phyloP scores from a whole-genome alignment of 495 filamentous ascomycete species.

The Cercophora sp. region DNA sequence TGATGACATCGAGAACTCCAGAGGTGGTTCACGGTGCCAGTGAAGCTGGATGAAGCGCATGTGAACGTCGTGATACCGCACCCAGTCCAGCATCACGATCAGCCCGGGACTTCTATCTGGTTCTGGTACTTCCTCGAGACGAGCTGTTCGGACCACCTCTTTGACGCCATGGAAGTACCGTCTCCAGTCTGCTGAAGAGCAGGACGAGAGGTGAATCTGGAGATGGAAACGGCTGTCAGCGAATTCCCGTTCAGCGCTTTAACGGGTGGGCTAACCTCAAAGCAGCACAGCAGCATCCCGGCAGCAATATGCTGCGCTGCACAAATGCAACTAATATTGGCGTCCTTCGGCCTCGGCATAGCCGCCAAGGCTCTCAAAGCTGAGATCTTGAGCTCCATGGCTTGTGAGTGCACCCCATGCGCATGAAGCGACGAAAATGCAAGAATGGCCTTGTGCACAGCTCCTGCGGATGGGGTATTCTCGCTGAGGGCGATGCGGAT shows the following conservation, averaged over 20 bases:
- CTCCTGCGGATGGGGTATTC: slow-evolving; percentile 18
- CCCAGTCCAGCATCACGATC: slow-evolving; percentile 30
- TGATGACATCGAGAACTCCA: too few relatives aligned
- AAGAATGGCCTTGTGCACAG: slow-evolving; percentile 27
- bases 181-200: slow-evolving; percentile 24
- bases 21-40: slow-evolving; percentile 28
- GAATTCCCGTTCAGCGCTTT: background rate
- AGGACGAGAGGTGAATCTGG: slow-evolving; percentile 19
- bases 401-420: slow-evolving; percentile 26
- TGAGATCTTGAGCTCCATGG: slow-evolving; percentile 15
- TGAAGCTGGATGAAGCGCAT: slow-evolving; percentile 30
- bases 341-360: background rate
- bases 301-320: slow-evolving; percentile 37
- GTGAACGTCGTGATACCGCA: slow-evolving; percentile 35
- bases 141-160: slow-evolving; percentile 19
- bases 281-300: slow-evolving; percentile 34
- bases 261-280: slow-evolving; percentile 23
- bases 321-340: slow-evolving; percentile 18
- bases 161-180: slow-evolving; percentile 26
- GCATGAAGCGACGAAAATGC: slow-evolving; percentile 31
- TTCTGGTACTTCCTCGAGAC: slow-evolving; percentile 7
- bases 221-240: too few relatives aligned
- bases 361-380: background rate
- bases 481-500: slow-evolving; percentile 17
- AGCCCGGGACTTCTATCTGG: too few relatives aligned